These are phyloP conservation scores for Termitomyces sp. DNA, from an alignment of 768 basidiomycete species.

Conservation along the genomic window DNA sequence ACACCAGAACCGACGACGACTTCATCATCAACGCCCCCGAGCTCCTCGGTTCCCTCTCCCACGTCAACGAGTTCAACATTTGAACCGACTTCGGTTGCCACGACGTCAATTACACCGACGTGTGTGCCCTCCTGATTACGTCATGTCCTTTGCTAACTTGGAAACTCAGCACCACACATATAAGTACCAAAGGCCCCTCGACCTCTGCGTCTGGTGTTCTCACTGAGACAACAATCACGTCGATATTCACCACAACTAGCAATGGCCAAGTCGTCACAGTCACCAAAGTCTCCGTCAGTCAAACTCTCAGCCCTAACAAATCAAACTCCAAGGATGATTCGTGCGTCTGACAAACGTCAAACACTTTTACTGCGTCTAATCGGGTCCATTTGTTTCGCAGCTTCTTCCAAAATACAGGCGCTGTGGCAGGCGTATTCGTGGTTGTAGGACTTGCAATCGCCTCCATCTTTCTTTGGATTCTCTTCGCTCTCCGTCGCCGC, in stretches of 20 bases:
- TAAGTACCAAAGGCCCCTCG: background rate
- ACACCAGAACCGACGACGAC: constrained; percentile 12
- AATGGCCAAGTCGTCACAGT: constrained; percentile 51
- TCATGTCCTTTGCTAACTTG: constrained; percentile 6
- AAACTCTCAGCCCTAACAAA: constrained; percentile 55
- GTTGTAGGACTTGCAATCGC: constrained; percentile 79
- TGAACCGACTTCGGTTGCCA: constrained; percentile 13
- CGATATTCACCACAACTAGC: constrained; percentile 44
- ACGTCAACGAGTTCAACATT: constrained; percentile 14
- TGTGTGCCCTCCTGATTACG: constrained; percentile 16
- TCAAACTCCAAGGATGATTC: constrained; percentile 33
- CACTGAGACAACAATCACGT: constrained; percentile 41
- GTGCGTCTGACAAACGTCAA: constrained; percentile 32
- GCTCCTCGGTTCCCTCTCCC: constrained; percentile 16
- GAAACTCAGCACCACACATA: background rate
- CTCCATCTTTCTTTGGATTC: constrained; percentile 60
- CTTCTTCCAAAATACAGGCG: constrained; percentile 86
- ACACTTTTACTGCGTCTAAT: constrained; percentile 5
- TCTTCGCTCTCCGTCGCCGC: constrained; percentile 66
- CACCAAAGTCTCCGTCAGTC: constrained; percentile 63
- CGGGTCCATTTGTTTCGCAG: constrained; percentile 25
- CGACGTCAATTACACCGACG: constrained; percentile 9
- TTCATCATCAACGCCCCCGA: constrained; percentile 14
- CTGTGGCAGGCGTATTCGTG: constrained; percentile 88
- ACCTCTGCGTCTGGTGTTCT: background rate